Conservation (phyloP, 495 filamentous ascomycete genomes). For the Penicillium malachiteum region DNA sequence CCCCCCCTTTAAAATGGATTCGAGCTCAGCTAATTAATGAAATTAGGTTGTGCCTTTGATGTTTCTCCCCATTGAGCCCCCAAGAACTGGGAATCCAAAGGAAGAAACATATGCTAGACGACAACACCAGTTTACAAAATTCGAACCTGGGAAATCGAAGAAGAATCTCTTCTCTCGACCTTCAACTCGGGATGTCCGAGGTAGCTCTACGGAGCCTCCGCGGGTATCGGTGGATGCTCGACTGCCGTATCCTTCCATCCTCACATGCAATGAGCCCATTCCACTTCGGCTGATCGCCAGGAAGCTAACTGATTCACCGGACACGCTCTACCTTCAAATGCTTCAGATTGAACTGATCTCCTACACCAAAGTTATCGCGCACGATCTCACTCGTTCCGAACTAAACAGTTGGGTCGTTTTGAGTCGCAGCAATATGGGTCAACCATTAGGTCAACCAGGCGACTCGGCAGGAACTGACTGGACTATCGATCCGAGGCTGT, state of each 20-base stretch:
- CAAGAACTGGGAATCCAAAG: constrained; percentile 60
- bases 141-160: constrained; percentile 39
- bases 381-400: constrained; percentile 66
- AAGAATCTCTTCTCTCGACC: constrained; percentile 55
- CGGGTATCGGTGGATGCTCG: constrained; percentile 71
- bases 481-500: constrained; percentile 63
- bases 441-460: constrained; percentile 55
- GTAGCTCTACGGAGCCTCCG: constrained; percentile 36
- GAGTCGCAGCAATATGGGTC: constrained; percentile 64
- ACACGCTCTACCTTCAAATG: constrained; percentile 69
- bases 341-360: constrained; percentile 79
- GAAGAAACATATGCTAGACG: constrained; percentile 83
- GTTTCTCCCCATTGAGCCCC: constrained; percentile 91
- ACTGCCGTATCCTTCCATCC: constrained; percentile 81
- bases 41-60: constrained; percentile 61
- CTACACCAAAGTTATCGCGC: constrained; percentile 74
- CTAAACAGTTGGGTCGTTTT: constrained; percentile 65
- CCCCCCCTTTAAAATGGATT: not conserved
- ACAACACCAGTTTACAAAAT: constrained; percentile 68
- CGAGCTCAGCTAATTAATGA: constrained; percentile 6
- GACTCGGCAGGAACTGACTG: constrained; percentile 66
- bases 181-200: constrained; percentile 20
- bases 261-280: constrained; percentile 83
- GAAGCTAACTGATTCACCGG: constrained; percentile 63
- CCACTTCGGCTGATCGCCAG: constrained; percentile 77